Percentiles rank a stretch among this genome's conserved stretches.
phyloP scores from a whole-genome alignment of 345 rosid species.

The Barbarea vulgaris region DNA sequence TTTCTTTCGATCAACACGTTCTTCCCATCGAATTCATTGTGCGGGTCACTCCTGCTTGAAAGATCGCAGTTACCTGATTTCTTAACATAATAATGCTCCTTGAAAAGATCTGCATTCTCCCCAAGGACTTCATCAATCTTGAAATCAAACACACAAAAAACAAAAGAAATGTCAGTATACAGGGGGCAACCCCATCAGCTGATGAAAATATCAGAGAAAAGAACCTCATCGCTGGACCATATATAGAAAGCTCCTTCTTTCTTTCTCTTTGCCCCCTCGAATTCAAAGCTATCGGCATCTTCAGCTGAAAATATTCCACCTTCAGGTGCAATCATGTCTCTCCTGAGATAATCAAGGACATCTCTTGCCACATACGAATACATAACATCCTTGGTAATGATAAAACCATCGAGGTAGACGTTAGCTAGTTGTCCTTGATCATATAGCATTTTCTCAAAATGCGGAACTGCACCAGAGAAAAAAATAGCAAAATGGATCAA shows the following conservation, averaged over 20 bases:
- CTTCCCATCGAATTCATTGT: constrained; percentile 74
- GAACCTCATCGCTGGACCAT: constrained; percentile 84
- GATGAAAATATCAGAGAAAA: constrained; percentile 10
- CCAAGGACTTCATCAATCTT: constrained; percentile 82
- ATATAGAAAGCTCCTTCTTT: constrained; percentile 90
- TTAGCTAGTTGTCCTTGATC: constrained; percentile 91
- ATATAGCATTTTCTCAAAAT: constrained; percentile 96
- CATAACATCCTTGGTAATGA: constrained; percentile 62
- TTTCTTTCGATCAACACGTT: constrained; percentile 84
- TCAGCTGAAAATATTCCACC: constrained; percentile 92
- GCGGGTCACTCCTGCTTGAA: constrained; percentile 84
- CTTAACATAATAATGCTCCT: constrained; percentile 80
- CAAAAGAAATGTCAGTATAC: not conserved
- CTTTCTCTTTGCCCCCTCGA: constrained; percentile 58
- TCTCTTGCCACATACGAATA: constrained; percentile 68
- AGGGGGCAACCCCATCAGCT: not conserved
- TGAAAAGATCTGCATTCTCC: constrained; percentile 70
- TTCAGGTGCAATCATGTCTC: constrained; percentile 85
- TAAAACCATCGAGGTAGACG: constrained; percentile 77
- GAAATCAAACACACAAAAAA: constrained; percentile 14
- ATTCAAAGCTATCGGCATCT: constrained; percentile 90
- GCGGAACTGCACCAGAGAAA: constrained; percentile 71
- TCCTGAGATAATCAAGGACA: constrained; percentile 83
- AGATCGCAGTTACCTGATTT: constrained; percentile 86
- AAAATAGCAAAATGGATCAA: not conserved